phyloP scores from a whole-genome alignment of 345 rosid species.

The Anastatica hierochuntica region DNA sequence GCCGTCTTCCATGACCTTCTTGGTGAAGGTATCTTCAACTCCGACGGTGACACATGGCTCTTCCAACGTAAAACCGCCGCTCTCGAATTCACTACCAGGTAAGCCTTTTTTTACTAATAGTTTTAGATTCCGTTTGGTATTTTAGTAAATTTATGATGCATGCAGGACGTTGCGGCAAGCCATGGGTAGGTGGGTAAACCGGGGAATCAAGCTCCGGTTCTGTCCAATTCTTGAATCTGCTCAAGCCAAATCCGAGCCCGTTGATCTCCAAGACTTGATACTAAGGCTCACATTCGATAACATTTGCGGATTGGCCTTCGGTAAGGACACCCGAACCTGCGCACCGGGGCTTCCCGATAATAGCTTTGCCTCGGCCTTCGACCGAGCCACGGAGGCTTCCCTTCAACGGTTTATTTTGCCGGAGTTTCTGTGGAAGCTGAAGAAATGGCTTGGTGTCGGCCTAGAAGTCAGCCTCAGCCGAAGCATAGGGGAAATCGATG shows the following conservation, averaged over 20 bases:
- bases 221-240: constrained; percentile 66
- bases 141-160: constrained; percentile 8
- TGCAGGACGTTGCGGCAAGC: constrained; percentile 93
- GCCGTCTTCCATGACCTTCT: constrained; percentile 90
- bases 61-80: constrained; percentile 95
- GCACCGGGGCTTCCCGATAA: constrained; percentile 59
- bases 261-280: constrained; percentile 77
- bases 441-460: constrained; percentile 77
- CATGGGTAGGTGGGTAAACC: constrained; percentile 90
- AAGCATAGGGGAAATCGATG: constrained; percentile 54
- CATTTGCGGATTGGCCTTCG: constrained; percentile 90
- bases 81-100: constrained; percentile 88
- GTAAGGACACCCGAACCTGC: constrained; percentile 85
- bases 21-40: constrained; percentile 87
- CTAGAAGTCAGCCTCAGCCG: constrained; percentile 72
- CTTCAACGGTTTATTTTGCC: constrained; percentile 88
- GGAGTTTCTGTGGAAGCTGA: constrained; percentile 64
- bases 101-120: neutral
- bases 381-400: constrained; percentile 80
- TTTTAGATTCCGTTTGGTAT: too few species aligned
- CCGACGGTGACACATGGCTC: constrained; percentile 88
- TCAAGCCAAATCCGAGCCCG: constrained; percentile 36
- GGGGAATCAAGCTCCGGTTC: constrained; percentile 63
- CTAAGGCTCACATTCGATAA: constrained; percentile 94
- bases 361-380: constrained; percentile 71